Conservation (phyloP, 768 basidiomycete genomes). For the Fistulinella prunicolor region DNA sequence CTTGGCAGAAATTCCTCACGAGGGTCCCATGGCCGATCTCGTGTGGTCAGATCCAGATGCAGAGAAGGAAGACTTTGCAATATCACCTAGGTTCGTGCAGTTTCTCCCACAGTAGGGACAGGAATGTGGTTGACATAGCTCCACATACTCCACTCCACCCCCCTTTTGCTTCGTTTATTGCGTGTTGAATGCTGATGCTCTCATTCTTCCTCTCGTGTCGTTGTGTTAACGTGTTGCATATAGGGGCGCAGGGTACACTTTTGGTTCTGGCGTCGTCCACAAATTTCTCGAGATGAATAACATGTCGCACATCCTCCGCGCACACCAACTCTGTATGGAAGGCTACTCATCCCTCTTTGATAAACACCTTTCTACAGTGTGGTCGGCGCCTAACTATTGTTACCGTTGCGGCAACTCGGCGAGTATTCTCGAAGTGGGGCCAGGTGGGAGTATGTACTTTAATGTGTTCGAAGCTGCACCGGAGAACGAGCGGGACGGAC, state of each 20-base stretch:
- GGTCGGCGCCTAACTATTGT: constrained; percentile 99
- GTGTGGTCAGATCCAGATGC: constrained; percentile 99
- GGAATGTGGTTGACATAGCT: constrained; percentile 8
- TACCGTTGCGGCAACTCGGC: constrained; percentile 98
- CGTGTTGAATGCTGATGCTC: no score
- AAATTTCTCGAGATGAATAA: constrained; percentile 95
- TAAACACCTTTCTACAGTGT: constrained; percentile 93
- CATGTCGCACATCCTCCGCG: constrained; percentile 96
- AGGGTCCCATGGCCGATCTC: constrained; percentile 99
- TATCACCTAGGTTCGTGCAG: constrained; percentile 81
- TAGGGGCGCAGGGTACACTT: constrained; percentile 98
- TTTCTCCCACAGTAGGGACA: constrained; percentile 9
- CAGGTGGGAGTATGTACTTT: constrained; percentile 84
- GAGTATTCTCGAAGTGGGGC: constrained; percentile 93
- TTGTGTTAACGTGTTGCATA: background rate
- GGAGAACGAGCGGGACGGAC: constrained; percentile 94
- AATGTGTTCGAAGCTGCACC: constrained; percentile 99
- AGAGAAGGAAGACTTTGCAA: constrained; percentile 99
- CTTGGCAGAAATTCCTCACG: constrained; percentile 89
- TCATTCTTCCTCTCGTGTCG: constrained; percentile 9
- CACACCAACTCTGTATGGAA: constrained; percentile 99
- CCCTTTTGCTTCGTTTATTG: constrained; percentile 10
- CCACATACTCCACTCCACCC: constrained; percentile 8
- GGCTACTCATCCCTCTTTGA: constrained; percentile 98
- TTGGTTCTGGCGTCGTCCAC: constrained; percentile 95